A percentile compares a stretch with the other conserved stretches of the same genome.
Conservation (phyloP, 2,329 filamentous ascomycete species). For the Escovopsis sp. region DNA sequence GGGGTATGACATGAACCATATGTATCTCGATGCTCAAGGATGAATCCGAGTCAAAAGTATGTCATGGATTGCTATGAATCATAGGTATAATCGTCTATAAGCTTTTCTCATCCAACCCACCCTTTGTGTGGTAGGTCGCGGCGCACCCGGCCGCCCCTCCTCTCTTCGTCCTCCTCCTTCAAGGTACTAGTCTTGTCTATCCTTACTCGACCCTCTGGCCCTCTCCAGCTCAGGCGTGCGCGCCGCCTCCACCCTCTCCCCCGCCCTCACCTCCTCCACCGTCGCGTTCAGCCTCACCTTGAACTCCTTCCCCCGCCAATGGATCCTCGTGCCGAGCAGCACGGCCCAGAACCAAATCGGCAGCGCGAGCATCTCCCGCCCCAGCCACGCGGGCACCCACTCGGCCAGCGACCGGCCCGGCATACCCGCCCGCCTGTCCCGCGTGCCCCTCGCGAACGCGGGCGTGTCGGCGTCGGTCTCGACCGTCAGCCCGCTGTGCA, state of each 20-base stretch:
- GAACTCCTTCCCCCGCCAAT: constrained; percentile 75
- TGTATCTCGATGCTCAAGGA: too few relatives aligned
- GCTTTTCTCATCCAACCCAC: too few relatives aligned
- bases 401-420: constrained; percentile 43
- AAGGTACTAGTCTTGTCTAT: constrained; percentile 11
- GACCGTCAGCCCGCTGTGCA: constrained; percentile 60
- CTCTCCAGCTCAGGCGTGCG: constrained; percentile 10
- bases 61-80: too few relatives aligned
- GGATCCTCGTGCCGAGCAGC: constrained; percentile 70
- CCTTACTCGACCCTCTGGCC: constrained; percentile 11
- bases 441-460: constrained; percentile 44
- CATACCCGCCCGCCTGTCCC: constrained; percentile 19
- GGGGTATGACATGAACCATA: too few relatives aligned
- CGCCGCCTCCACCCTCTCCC: not conserved
- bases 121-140: too few relatives aligned
- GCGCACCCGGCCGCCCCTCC: too few relatives aligned
- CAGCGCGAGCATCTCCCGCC: constrained; percentile 65
- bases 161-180: too few relatives aligned
- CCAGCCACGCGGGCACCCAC: constrained; percentile 75
- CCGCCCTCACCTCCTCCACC: constrained; percentile 33
- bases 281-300: constrained; percentile 72
- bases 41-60: too few relatives aligned
- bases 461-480: constrained; percentile 61
- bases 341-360: constrained; percentile 88
- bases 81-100: too few relatives aligned